Conservation (phyloP, 352 stramenopile species). For the Sclerospora graminicola region DNA sequence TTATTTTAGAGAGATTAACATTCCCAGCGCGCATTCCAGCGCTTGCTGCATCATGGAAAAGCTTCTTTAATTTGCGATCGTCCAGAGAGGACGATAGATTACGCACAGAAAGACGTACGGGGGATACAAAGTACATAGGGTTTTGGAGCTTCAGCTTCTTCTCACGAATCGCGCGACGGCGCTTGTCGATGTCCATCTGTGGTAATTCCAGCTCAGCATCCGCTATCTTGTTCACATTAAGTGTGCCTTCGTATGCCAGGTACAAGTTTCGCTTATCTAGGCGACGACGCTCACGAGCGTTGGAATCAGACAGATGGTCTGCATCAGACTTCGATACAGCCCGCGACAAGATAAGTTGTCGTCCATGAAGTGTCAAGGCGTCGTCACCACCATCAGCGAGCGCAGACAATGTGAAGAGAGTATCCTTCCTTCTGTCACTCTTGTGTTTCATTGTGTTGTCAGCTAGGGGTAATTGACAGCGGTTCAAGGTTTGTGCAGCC, state of each 20-base stretch:
- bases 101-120: slow-evolving; percentile 87
- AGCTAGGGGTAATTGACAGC: slow-evolving; percentile 28
- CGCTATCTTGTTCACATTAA: slow-evolving; percentile 88
- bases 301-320: slow-evolving; percentile 42
- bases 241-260: slow-evolving; percentile 90
- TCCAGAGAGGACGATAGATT: slow-evolving; percentile 86
- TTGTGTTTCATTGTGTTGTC: slow-evolving; percentile 44
- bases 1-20: slow-evolving; percentile 77
- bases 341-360: slow-evolving; percentile 60
- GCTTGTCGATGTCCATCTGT: slow-evolving; percentile 91
- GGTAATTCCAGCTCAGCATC: slow-evolving; percentile 80
- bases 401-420: slow-evolving; percentile 52
- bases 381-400: slow-evolving; percentile 50
- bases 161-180: slow-evolving; percentile 85
- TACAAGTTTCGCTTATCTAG: slow-evolving; percentile 96
- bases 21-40: slow-evolving; percentile 57
- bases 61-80: slow-evolving; percentile 86
- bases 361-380: slow-evolving; percentile 60
- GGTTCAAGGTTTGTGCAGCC: slow-evolving; percentile 45
- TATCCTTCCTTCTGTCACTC: slow-evolving; percentile 46
- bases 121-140: slow-evolving; percentile 96
- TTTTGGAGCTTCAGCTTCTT: slow-evolving; percentile 97
- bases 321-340: slow-evolving; percentile 66
- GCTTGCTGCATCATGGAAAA: slow-evolving; percentile 78
- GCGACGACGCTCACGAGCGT: slow-evolving; percentile 41